Base-by-base conservation (phyloP, 2,329 filamentous ascomycete genomes). In the Fusarium compactum region DNA sequence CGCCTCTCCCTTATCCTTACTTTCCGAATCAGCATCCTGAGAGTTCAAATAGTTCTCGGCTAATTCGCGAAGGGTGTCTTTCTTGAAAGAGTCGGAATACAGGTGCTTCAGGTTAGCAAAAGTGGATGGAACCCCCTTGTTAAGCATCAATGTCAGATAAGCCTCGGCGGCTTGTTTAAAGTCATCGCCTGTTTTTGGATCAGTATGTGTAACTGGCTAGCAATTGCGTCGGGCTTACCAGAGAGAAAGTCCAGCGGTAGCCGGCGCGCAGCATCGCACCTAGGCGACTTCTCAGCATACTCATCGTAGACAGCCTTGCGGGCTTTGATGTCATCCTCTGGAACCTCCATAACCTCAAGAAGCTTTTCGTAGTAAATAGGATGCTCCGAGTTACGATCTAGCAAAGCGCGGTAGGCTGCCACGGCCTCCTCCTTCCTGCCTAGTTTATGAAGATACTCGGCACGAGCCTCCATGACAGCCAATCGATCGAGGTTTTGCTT, bases 31-130 rank as follows among this genome's bases (percentile, higher is more conserved):
- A 40, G 84, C 82, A 56, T 88, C 79, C 68, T 85, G 80, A 34
- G 88, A 88, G 22, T 89, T 83, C 15, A 93, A 85, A 76, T 98
- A 98, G 55, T 92, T 89, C 74, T 96, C 89, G 3, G 93, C 94
- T 43, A 98, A 80, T 40, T 89, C 85, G 70, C 91, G 89, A 43
- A 99, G 87, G 1, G 86, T 87, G n/a, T 91, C 86, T 78, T 91
- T 92, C 84, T 99, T 99, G 73, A 82, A 86, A 1, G 86, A 73
- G 78, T 97, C 91, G 16, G 86, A 86, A 83, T 98, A 99, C 24
- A 99, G 87, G 72, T 97, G 90, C 84, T 99, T 99, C 65, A 99
- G 87, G 80, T 98, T 99, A 38, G 94, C 94, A 81, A 99, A 99
- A 6, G 95, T 95, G 4, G 96, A 99, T 3, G 96, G 95, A 6